Evolutionary conservation across 192 early-diverging fungal genomes (phyloP).

Genomic region (Funneliformis mosseae): DNA sequence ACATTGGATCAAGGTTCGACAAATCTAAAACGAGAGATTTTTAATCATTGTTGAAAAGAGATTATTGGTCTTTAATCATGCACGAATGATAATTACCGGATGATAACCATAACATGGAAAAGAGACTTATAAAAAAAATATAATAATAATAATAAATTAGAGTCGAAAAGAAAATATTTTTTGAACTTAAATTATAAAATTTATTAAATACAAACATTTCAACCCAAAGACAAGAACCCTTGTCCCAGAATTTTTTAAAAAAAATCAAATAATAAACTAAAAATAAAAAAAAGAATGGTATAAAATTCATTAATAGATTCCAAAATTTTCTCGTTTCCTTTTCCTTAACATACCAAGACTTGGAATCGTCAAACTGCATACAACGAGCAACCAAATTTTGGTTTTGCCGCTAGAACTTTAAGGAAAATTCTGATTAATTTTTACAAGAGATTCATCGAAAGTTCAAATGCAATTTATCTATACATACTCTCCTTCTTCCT

Average conservation of each 20-base stretch:
- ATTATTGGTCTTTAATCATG: neutral
- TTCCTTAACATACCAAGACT: neutral
- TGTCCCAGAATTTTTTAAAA: neutral
- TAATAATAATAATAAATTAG: neutral
- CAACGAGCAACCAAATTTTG: neutral
- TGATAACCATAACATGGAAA: neutral
- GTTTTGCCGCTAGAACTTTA: neutral
- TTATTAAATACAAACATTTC: neutral
- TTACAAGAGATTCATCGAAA: neutral
- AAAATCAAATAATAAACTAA: neutral
- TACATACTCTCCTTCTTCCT: neutral
- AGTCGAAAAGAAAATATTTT: neutral
- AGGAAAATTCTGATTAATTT: neutral
- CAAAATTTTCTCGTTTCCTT: neutral
- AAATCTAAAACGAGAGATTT: neutral
- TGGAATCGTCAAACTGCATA: neutral
- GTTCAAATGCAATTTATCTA: neutral
- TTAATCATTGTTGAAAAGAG: neutral
- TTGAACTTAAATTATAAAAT: neutral
- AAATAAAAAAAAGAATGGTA: neutral
- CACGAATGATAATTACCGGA: neutral
- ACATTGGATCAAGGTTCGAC: neutral
- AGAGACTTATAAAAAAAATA: neutral
- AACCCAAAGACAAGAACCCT: neutral
- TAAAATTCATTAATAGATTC: neutral